A percentile compares a stretch with the other conserved stretches of the same genome.
These are phyloP conservation scores for Mycena citricolor DNA, from an alignment of 1,284 basidiomycete genomes.

Conservation along the genomic window DNA sequence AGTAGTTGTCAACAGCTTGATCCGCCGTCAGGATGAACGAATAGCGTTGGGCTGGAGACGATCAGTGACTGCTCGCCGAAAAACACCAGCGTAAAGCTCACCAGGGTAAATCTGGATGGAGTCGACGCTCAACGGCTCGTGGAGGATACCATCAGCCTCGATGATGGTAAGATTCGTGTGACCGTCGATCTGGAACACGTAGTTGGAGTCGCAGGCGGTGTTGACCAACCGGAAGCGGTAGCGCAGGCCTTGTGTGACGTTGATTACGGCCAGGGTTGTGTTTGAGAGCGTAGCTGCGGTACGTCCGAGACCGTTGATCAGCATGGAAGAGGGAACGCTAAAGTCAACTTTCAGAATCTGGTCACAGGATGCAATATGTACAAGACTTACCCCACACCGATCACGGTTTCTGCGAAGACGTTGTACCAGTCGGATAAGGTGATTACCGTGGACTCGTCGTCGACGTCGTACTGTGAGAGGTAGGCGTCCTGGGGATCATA, in stretches of 20 bases:
- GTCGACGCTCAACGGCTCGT: slow-evolving; percentile 40
- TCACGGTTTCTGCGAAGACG: slow-evolving; percentile 4
- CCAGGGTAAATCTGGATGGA: slow-evolving; percentile 36
- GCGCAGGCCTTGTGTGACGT: slow-evolving; percentile 1
- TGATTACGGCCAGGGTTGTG: slow-evolving; percentile 3
- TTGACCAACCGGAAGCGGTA: slow-evolving; percentile 10
- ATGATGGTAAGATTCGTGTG: slow-evolving; percentile 35
- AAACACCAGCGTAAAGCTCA: slow-evolving; percentile 1
- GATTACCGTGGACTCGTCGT: slow-evolving; percentile 28
- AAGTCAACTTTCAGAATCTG: neutral
- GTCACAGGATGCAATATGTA: no score
- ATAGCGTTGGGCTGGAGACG: slow-evolving; percentile 22
- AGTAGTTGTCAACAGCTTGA: slow-evolving; percentile 38
- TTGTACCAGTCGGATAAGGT: slow-evolving; percentile 33
- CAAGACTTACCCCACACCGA: slow-evolving; percentile 6
- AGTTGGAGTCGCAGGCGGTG: slow-evolving; percentile 14
- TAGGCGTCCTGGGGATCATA: slow-evolving; percentile 20
- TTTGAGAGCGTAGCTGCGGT: slow-evolving; percentile 1
- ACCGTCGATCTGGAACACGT: slow-evolving; percentile 5
- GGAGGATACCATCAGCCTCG: slow-evolving; percentile 49
- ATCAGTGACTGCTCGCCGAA: neutral
- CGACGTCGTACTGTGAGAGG: slow-evolving; percentile 19
- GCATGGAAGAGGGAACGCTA: slow-evolving; percentile 19
- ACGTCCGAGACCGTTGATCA: slow-evolving; percentile 32
- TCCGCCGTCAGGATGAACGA: slow-evolving; percentile 32